Conservation (phyloP, 225 moss, liverwort and hornwort genomes). For the Straminergon stramineum region DNA sequence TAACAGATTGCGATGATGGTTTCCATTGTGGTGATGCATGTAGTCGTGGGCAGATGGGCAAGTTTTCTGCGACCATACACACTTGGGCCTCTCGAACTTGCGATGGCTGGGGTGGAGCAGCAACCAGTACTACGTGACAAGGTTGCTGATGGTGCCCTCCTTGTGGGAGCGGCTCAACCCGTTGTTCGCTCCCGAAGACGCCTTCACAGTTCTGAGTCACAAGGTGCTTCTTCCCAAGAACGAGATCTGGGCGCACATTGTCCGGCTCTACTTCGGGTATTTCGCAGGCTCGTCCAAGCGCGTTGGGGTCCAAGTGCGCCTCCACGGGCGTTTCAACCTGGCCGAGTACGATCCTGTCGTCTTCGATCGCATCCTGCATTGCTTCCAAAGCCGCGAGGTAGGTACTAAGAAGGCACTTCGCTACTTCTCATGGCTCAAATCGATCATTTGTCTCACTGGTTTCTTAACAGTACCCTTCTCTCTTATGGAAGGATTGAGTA, state of each 20-base stretch:
- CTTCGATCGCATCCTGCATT: constrained; percentile 31
- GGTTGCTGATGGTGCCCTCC: constrained; percentile 37
- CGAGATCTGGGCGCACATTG: constrained; percentile 50
- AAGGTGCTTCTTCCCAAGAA: constrained; percentile 45
- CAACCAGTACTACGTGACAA: constrained; percentile 41
- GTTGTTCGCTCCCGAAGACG: not conserved
- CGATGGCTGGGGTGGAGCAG: constrained; percentile 46
- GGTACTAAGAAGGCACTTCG: not conserved
- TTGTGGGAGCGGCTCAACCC: constrained; percentile 38
- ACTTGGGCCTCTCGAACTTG: constrained; percentile 10
- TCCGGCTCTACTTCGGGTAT: constrained; percentile 44
- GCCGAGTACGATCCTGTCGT: constrained; percentile 27
- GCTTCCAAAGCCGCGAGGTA: constrained; percentile 39
- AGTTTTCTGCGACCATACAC: constrained; percentile 35
- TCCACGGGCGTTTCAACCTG: constrained; percentile 24
- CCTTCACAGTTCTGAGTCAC: constrained; percentile 31
- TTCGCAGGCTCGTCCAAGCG: constrained; percentile 27
- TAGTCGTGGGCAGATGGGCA: constrained; percentile 33
- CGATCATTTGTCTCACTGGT: not conserved
- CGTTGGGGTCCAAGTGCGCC: constrained; percentile 54
- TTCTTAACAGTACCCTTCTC: not conserved
- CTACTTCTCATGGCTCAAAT: not conserved
- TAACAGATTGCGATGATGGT: not conserved
- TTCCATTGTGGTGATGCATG: not conserved
- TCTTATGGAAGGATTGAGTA: not conserved